Conservation (phyloP, 805 yeast genomes). For the Metschnikowia lachancei region DNA sequence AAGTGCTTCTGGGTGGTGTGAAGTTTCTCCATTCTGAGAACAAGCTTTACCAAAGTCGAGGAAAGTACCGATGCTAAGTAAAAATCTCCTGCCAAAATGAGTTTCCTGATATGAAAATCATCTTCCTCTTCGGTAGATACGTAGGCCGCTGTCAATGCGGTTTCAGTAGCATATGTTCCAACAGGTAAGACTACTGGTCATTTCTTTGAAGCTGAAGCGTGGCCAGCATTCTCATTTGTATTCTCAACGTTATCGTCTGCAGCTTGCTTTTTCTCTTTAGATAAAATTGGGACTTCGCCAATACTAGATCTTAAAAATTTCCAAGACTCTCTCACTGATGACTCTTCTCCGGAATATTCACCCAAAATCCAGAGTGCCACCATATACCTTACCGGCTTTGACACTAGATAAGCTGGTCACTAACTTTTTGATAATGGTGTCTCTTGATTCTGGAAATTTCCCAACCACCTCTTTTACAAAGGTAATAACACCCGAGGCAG, state of each 20-base stretch:
- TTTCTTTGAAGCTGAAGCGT: conserved; percentile 19
- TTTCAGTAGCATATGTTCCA: conserved; percentile 97
- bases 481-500: conserved; percentile 86
- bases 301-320: conserved; percentile 73
- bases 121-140: conserved; percentile 35
- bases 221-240: conserved; percentile 12
- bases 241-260: conserved; percentile 26
- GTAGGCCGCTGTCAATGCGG: conserved; percentile 58
- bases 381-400: conserved; percentile 84
- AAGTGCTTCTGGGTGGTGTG: conserved; percentile 53
- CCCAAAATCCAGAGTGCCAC: conserved; percentile 97
- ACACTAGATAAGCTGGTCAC: conserved; percentile 60
- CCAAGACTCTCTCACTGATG: conserved; percentile 82
- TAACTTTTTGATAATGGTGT: conserved; percentile 60
- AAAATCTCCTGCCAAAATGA: conserved; percentile 83
- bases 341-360: conserved; percentile 74
- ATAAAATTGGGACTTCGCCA: conserved; percentile 88
- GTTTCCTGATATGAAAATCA: conserved; percentile 74
- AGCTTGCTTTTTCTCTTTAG: conserved; percentile 55
- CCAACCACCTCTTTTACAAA: conserved; percentile 94
- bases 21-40: conserved; percentile 65
- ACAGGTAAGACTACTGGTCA: conserved; percentile 94
- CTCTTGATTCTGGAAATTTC: conserved; percentile 78
- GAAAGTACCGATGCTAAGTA: conserved; percentile 87
- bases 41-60: conserved; percentile 83